phyloP scores from a whole-genome alignment of 2,329 filamentous ascomycete genomes.

The Lachnellula willkommii region DNA sequence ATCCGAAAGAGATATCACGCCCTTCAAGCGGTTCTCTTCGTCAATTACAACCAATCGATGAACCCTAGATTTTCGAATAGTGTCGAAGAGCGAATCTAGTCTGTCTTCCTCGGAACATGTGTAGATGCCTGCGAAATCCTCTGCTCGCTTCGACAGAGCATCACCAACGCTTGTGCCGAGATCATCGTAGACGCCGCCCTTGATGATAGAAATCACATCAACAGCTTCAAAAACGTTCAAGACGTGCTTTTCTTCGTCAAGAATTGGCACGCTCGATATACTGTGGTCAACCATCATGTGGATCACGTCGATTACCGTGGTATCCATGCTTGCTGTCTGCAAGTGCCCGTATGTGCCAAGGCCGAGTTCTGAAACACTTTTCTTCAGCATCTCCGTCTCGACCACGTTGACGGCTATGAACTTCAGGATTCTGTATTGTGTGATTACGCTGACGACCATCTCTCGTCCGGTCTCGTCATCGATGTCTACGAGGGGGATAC shows the following conservation, averaged over 20 bases:
- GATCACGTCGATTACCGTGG: constrained; percentile 88
- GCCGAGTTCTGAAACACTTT: constrained; percentile 75
- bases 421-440: constrained; percentile 96
- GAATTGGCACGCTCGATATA: constrained; percentile 90
- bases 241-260: constrained; percentile 71
- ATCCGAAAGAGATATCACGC: constrained; percentile 89
- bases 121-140: constrained; percentile 94
- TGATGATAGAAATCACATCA: constrained; percentile 93
- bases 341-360: constrained; percentile 81
- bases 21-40: constrained; percentile 77
- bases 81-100: constrained; percentile 93
- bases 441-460: constrained; percentile 94
- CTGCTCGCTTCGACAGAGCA: constrained; percentile 76
- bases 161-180: constrained; percentile 81
- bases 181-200: constrained; percentile 88
- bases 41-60: constrained; percentile 92
- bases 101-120: constrained; percentile 89
- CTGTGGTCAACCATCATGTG: constrained; percentile 87
- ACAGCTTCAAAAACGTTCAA: constrained; percentile 98
- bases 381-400: constrained; percentile 79
- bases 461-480: constrained; percentile 91
- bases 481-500: constrained; percentile 88
- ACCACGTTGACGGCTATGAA: constrained; percentile 94
- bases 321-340: constrained; percentile 80
- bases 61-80: constrained; percentile 88